These are phyloP conservation scores for Plicaturopsis crispa DNA, from an alignment of 768 basidiomycete species.

Conservation along the genomic window DNA sequence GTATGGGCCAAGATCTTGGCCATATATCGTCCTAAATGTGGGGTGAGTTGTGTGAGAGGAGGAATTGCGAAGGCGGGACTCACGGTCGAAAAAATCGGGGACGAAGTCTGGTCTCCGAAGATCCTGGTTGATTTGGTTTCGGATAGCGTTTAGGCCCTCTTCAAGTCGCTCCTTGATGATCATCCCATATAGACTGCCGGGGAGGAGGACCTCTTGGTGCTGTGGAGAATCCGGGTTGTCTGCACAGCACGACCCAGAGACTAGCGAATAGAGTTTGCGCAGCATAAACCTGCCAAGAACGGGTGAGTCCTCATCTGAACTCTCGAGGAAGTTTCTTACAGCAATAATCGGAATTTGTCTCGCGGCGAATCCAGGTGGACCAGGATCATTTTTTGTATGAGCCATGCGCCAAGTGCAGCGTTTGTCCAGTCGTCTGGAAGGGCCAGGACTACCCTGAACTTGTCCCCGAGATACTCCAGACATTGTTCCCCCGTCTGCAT, in stretches of 20 bases:
- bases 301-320: slow-evolving; percentile 5
- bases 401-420: slow-evolving; percentile 68
- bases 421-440: slow-evolving; percentile 94
- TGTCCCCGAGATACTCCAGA: slow-evolving; percentile 91
- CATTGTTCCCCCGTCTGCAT: slow-evolving; percentile 87
- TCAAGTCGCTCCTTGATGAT: slow-evolving; percentile 97
- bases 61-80: slow-evolving; percentile 18
- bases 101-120: slow-evolving; percentile 62
- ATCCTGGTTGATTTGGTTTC: slow-evolving; percentile 63
- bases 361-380: slow-evolving; percentile 83
- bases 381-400: slow-evolving; percentile 79
- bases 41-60: slow-evolving; percentile 6
- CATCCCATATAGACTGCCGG: slow-evolving; percentile 89
- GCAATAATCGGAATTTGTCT: slow-evolving; percentile 91
- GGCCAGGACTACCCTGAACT: slow-evolving; percentile 87
- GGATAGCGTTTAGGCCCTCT: slow-evolving; percentile 72
- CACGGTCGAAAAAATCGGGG: slow-evolving; percentile 88
- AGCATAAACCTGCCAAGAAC: slow-evolving; percentile 85
- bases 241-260: slow-evolving; percentile 82
- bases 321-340: slow-evolving; percentile 46
- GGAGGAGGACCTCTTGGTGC: slow-evolving; percentile 94
- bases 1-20: slow-evolving; percentile 63
- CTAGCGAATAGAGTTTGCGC: slow-evolving; percentile 86
- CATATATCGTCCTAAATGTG: slow-evolving; percentile 66
- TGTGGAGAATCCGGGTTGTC: slow-evolving; percentile 99